Conservation (phyloP, 1,284 basidiomycete genomes). For the Heterobasidion annosum region DNA sequence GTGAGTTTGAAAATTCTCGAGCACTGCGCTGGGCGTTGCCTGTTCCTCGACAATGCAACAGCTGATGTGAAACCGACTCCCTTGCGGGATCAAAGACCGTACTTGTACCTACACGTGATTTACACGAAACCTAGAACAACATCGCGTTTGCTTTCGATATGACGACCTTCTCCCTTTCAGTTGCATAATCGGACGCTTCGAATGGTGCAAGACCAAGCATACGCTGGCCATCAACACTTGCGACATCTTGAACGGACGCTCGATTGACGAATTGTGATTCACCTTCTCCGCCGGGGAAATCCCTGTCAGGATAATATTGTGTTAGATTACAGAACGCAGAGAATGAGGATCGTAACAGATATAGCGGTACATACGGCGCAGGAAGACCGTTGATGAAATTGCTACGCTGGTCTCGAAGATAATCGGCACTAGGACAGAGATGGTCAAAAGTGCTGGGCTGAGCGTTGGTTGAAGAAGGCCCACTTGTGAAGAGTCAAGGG, state of each 20-base stretch:
- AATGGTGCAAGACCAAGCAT: conserved; percentile 27
- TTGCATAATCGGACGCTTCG: conserved; percentile 9
- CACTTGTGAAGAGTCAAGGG: conserved; percentile 62
- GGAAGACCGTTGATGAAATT: conserved; percentile 50
- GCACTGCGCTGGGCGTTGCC: conserved; percentile 4
- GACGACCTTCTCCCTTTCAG: conserved; percentile 12
- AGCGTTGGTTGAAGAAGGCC: conserved; percentile 10
- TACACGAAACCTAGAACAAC: not conserved
- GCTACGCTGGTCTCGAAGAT: conserved; percentile 51
- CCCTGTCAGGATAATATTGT: conserved; percentile 23
- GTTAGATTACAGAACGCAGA: not conserved
- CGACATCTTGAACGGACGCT: conserved; percentile 33
- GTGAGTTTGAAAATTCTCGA: not conserved
- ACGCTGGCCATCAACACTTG: conserved; percentile 21
- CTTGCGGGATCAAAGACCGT: no score
- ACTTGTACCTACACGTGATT: no score
- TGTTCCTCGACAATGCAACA: not conserved
- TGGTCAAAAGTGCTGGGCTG: not conserved
- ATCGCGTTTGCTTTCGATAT: conserved; percentile 15
- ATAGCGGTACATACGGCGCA: conserved; percentile 35
- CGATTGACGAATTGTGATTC: conserved; percentile 51
- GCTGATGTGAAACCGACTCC: no score
- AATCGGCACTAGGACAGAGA: conserved; percentile 34
- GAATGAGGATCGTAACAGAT: not conserved
- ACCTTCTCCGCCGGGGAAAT: conserved; percentile 71